phyloP scores from a whole-genome alignment of 2,329 filamentous ascomycete species.

The Fusarium anthophilum region DNA sequence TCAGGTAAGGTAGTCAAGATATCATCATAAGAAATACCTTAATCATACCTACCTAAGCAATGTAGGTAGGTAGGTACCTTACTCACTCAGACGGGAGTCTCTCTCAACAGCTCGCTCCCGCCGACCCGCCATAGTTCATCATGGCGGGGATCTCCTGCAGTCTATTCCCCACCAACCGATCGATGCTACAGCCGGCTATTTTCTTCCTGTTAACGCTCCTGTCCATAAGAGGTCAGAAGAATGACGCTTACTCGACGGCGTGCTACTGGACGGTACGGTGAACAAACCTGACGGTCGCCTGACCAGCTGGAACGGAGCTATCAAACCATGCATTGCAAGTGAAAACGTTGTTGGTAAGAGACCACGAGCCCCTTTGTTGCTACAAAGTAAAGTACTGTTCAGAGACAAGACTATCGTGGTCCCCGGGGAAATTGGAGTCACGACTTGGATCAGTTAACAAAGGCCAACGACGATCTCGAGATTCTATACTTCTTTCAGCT shows the following conservation, averaged over 20 bases:
- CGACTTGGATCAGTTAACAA: not conserved
- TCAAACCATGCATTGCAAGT: constrained; percentile 24
- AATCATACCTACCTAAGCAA: not conserved
- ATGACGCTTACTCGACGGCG: constrained; percentile 45
- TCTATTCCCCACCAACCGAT: constrained; percentile 40
- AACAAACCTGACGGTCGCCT: constrained; percentile 27
- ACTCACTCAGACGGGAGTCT: not conserved
- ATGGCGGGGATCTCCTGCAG: constrained; percentile 37
- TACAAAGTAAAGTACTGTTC: not conserved
- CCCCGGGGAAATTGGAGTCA: not conserved
- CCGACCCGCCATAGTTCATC: constrained; percentile 25
- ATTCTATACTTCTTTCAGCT: not conserved
- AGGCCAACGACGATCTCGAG: not conserved
- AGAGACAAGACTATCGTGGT: not conserved
- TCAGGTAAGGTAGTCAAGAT: not conserved
- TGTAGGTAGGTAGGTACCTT: not conserved
- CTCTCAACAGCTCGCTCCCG: constrained; percentile 15
- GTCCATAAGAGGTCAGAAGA: constrained; percentile 38
- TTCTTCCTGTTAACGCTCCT: constrained; percentile 22
- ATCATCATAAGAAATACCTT: not conserved
- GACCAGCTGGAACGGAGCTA: constrained; percentile 27
- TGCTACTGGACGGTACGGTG: constrained; percentile 38
- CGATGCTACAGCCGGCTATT: constrained; percentile 17
- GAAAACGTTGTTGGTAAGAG: constrained; percentile 1
- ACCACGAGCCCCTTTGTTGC: not conserved